Conservation (phyloP, 768 basidiomycete species). For the Gloeophyllum trabeum region DNA sequence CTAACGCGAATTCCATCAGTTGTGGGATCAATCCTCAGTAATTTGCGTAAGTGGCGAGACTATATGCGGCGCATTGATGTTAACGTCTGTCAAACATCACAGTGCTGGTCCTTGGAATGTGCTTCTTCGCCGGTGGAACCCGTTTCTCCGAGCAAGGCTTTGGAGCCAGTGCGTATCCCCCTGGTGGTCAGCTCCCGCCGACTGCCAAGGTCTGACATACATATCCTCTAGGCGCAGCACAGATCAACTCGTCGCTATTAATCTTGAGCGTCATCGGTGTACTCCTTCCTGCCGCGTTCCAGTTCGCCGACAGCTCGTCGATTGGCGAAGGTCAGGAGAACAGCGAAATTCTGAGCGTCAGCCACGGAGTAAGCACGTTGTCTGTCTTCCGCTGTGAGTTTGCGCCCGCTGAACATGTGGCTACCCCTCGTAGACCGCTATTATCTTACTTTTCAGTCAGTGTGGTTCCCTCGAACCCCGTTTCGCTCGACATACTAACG, state of each 20-base stretch:
- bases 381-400: neutral
- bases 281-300: conserved; percentile 72
- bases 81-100: too few species aligned
- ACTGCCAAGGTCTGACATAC: neutral
- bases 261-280: conserved; percentile 74
- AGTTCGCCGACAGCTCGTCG: conserved; percentile 30
- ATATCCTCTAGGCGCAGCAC: conserved; percentile 34
- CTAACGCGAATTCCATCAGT: conserved; percentile 14
- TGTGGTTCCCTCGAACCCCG: too few species aligned
- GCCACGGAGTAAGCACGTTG: conserved; percentile 31
- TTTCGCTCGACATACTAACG: too few species aligned
- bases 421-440: conserved; percentile 24
- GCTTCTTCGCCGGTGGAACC: conserved; percentile 78
- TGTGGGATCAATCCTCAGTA: conserved; percentile 35
- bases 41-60: conserved; percentile 21
- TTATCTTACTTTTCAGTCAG: conserved; percentile 43
- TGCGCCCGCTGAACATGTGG: neutral
- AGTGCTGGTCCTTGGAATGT: conserved; percentile 85
- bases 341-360: conserved; percentile 33
- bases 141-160: conserved; percentile 76
- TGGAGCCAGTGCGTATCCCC: conserved; percentile 43
- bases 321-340: conserved; percentile 22
- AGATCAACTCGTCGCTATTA: conserved; percentile 66
- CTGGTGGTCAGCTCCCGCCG: neutral
- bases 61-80: too few species aligned